Conservation (phyloP, 441 rosid species). For the Adansonia rubrostipa region DNA sequence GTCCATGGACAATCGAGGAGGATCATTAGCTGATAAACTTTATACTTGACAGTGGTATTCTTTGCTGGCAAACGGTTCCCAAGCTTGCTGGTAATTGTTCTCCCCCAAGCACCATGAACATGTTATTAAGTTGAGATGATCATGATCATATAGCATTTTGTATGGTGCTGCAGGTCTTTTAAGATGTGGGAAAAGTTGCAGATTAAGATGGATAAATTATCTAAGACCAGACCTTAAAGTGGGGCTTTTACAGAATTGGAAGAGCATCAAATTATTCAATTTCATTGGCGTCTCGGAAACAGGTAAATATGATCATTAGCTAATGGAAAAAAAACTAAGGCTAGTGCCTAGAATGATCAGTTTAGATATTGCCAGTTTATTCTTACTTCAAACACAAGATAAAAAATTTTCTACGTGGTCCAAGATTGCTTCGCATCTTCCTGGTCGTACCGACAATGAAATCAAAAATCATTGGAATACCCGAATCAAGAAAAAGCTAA, state of each 20-base stretch:
- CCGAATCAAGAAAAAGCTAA: slow-evolving; percentile 78
- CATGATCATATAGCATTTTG: background rate
- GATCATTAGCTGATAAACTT: slow-evolving; percentile 83
- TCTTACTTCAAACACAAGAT: background rate
- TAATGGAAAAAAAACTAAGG: too few species aligned
- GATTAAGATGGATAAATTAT: slow-evolving; percentile 92
- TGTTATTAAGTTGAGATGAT: background rate
- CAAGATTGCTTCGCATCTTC: slow-evolving; percentile 86
- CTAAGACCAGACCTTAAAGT: slow-evolving; percentile 87
- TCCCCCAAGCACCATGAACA: background rate
- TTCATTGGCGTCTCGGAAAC: slow-evolving; percentile 78
- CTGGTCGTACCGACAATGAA: slow-evolving; percentile 92
- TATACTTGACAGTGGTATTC: slow-evolving; percentile 81
- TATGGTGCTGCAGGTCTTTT: slow-evolving; percentile 51
- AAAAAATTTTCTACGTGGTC: slow-evolving; percentile 60
- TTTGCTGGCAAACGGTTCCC: slow-evolving; percentile 88
- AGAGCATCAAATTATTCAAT: slow-evolving; percentile 73
- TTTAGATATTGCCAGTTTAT: background rate
- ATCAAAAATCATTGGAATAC: slow-evolving; percentile 97
- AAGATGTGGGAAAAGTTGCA: slow-evolving; percentile 91
- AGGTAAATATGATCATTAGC: slow-evolving; percentile 43
- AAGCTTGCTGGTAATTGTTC: slow-evolving; percentile 74
- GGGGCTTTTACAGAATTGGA: slow-evolving; percentile 81
- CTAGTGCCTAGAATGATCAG: background rate
- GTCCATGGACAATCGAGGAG: slow-evolving; percentile 98